Evolutionary conservation across 352 stramenopile genomes (phyloP).

Genomic region (Globisporangium nodosum): DNA sequence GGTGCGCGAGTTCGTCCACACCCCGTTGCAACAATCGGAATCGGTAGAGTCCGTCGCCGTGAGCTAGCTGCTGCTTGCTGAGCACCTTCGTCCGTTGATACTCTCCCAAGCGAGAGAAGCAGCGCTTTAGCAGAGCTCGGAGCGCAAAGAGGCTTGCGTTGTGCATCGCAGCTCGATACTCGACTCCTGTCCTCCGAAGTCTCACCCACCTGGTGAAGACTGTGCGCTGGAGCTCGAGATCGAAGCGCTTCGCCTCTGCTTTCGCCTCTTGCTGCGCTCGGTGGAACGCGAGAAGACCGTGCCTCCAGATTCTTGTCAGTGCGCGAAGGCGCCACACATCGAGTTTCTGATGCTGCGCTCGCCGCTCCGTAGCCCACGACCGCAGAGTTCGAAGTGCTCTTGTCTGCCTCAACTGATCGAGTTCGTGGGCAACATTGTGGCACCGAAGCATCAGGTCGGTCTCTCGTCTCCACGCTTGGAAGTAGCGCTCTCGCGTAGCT

Average conservation of each 20-base stretch:
- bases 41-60: slow-evolving; percentile 13
- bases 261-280: background rate
- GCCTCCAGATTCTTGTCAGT: slow-evolving; percentile 4
- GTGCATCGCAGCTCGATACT: background rate
- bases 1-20: slow-evolving; percentile 14
- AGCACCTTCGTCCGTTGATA: background rate
- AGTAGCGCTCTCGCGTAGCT: background rate
- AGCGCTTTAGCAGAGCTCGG: background rate
- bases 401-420: background rate
- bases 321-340: background rate
- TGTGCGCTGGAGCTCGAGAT: background rate
- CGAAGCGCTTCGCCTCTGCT: background rate
- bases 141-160: background rate
- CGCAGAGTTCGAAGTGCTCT: slow-evolving; percentile 3
- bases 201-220: background rate
- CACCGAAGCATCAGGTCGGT: background rate
- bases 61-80: slow-evolving; percentile 2
- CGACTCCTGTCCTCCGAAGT: background rate
- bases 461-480: slow-evolving; percentile 3
- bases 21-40: slow-evolving; percentile 18
- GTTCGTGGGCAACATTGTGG: background rate
- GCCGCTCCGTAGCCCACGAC: background rate
- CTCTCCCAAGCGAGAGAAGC: background rate
- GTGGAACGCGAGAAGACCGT: slow-evolving; percentile 8
- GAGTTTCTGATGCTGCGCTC: background rate